Evolutionary conservation across 2,329 filamentous ascomycete species (phyloP).

Genomic region (Colletotrichum gloeosporioides): DNA sequence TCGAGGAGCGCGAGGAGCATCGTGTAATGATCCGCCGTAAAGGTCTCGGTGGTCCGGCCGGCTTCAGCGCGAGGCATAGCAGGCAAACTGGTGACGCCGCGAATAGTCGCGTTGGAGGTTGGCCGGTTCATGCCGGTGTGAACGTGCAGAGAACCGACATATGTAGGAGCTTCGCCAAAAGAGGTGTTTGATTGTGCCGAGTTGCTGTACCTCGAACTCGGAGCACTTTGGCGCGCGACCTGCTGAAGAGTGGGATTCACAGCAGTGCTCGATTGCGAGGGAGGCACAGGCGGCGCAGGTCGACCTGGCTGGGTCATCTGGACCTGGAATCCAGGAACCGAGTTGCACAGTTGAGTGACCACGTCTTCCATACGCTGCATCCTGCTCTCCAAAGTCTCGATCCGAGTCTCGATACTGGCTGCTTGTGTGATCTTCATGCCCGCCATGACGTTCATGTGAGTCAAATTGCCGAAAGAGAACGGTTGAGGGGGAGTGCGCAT

Average conservation of each 20-base stretch:
- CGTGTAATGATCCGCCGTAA: constrained; percentile 53
- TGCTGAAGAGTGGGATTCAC: constrained; percentile 35
- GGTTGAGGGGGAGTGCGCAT: constrained; percentile 49
- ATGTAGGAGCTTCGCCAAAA: constrained; percentile 52
- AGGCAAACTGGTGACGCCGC: constrained; percentile 51
- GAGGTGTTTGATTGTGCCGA: constrained; percentile 49
- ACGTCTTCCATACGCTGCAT: constrained; percentile 59
- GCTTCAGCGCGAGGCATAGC: constrained; percentile 37
- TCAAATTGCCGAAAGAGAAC: constrained; percentile 59
- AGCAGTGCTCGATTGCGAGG: constrained; percentile 28
- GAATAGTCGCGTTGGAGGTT: constrained; percentile 52
- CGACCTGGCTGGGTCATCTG: constrained; percentile 32
- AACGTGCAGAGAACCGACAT: constrained; percentile 47
- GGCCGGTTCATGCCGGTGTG: constrained; percentile 39
- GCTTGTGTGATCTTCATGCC: constrained; percentile 65
- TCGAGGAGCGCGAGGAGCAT: constrained; percentile 58
- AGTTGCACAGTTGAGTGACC: constrained; percentile 54
- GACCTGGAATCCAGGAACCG: constrained; percentile 44
- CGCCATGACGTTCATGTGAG: constrained; percentile 49
- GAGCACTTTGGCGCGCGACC: constrained; percentile 27
- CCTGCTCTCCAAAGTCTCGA: constrained; percentile 55
- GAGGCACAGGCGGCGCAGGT: constrained; percentile 28
- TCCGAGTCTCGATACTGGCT: constrained; percentile 57
- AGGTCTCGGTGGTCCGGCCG: constrained; percentile 23
- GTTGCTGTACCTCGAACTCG: constrained; percentile 34